Evolutionary conservation across 2,329 filamentous ascomycete genomes (phyloP).

Genomic region (Penicillium concentricum): DNA sequence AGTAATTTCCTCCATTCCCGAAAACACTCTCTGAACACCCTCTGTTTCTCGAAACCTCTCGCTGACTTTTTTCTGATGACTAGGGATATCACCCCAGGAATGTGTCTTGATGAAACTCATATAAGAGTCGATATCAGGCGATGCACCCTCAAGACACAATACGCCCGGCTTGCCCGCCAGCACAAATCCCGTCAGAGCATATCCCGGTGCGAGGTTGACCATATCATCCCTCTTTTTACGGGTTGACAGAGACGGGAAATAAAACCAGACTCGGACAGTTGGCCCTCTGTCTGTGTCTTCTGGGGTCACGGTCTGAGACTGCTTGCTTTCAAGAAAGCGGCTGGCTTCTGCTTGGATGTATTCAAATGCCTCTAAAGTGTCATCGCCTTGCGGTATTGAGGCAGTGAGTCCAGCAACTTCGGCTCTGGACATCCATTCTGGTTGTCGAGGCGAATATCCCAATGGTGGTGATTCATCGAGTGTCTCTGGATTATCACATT

Average conservation of each 20-base stretch:
- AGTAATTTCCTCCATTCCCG: slow-evolving; percentile 35
- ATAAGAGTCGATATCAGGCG: slow-evolving; percentile 54
- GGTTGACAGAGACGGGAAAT: slow-evolving; percentile 62
- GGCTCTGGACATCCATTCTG: slow-evolving; percentile 54
- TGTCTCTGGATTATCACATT: slow-evolving; percentile 10
- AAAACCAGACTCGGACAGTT: slow-evolving; percentile 60
- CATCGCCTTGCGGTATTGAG: slow-evolving; percentile 41
- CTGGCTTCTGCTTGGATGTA: slow-evolving; percentile 41
- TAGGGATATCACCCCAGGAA: slow-evolving; percentile 62
- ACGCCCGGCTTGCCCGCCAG: slow-evolving; percentile 60
- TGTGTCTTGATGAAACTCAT: slow-evolving; percentile 65
- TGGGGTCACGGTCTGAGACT: background rate
- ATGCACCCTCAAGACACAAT: slow-evolving; percentile 38
- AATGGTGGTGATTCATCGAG: slow-evolving; percentile 25
- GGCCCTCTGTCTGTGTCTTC: slow-evolving; percentile 15
- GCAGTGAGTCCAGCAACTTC: slow-evolving; percentile 42
- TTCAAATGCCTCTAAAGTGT: slow-evolving; percentile 50
- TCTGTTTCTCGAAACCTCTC: slow-evolving; percentile 51
- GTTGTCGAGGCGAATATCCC: slow-evolving; percentile 46
- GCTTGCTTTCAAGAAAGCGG: slow-evolving; percentile 28
- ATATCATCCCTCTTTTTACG: slow-evolving; percentile 59
- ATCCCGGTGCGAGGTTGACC: slow-evolving; percentile 53
- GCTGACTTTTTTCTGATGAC: slow-evolving; percentile 62
- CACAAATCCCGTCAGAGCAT: slow-evolving; percentile 59
- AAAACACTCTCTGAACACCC: slow-evolving; percentile 26